Base-by-base conservation (phyloP, 164 flowering plant genomes). In the Sextonia rubra region DNA sequence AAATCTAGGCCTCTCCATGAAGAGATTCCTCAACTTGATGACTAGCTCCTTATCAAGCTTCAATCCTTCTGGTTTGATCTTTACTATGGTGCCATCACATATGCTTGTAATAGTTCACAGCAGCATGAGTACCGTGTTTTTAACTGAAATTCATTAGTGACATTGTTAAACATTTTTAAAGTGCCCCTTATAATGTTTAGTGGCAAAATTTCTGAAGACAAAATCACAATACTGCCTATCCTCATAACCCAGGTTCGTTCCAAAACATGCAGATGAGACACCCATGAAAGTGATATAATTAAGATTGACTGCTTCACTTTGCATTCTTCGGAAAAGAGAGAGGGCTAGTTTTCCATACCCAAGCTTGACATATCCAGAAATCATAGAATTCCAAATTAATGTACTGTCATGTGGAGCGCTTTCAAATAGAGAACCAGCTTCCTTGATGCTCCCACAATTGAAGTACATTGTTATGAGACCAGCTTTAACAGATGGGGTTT, bases 331-430 rank as follows among this genome's bases (percentile, higher is more conserved):
- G 47, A 65, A 65, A 69, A 49, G 63, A 69, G 61, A 26, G 23
- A 60, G 11, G 44, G 68, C 74, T 5, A 25, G 22, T 47, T 68
- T 24, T 11, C 60, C 71, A 55, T 60, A 60, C n/a, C 66, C 61
- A 47, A 60, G 66, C 32, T 60, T 60, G 25, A 74, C 60, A 68
- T 58, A 68, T 44, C 71, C 68, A 8, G 60, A 74, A 24, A 74
- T 68, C 76, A 74, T 68, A 48, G 71, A 68, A 24, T 74, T 74
- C 72, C 76, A 74, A 44, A 68, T 74, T 69, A 68, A 20, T 23
- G 66, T 68, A 44, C 37, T 67, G 60, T 12, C 25, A 27, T 2
- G 67, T 17, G 71, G 60, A 60, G 60, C 76, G 14, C 47, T 74
- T 60, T 68, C 67, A 47, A 74, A 74, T 60, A 68, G 14, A 20